phyloP scores from a whole-genome alignment of 2,329 filamentous ascomycete species.

The Aspergillus glaucus region DNA sequence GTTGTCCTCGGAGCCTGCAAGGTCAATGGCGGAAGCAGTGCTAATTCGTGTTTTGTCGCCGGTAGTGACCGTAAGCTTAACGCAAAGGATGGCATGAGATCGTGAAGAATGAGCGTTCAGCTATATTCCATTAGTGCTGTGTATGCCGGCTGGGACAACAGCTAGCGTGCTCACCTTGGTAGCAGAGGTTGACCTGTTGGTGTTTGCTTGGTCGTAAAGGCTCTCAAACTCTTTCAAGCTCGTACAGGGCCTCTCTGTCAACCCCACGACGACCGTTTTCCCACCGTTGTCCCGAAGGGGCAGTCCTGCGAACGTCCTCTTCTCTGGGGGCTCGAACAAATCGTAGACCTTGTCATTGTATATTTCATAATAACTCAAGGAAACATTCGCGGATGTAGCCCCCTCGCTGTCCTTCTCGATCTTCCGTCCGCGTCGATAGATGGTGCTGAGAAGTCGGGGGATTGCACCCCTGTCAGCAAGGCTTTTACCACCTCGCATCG shows the following conservation, averaged over 20 bases:
- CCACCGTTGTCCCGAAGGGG: constrained; percentile 79
- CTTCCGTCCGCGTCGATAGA: constrained; percentile 81
- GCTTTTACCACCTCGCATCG: constrained; percentile 86
- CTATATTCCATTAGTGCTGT: constrained; percentile 26
- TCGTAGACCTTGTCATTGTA: constrained; percentile 96
- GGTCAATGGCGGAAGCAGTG: constrained; percentile 86
- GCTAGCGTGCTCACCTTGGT: constrained; percentile 56
- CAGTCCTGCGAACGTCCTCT: constrained; percentile 72
- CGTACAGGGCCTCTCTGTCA: constrained; percentile 75
- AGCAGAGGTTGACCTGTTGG: constrained; percentile 79
- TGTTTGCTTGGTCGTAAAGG: constrained; percentile 86
- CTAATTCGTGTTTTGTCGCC: constrained; percentile 64
- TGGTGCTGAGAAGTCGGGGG: constrained; percentile 72
- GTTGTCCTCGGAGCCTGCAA: constrained; percentile 94
- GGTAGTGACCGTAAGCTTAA: constrained; percentile 75
- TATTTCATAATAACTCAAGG: constrained; percentile 89
- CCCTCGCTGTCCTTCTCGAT: constrained; percentile 71
- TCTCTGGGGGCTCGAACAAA: constrained; percentile 79
- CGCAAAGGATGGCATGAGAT: constrained; percentile 83
- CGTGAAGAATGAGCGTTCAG: constrained; percentile 86
- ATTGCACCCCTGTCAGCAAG: constrained; percentile 83
- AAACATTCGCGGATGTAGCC: constrained; percentile 64
- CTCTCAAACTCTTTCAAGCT: constrained; percentile 85
- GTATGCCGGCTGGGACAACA: neutral
- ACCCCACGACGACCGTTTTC: constrained; percentile 77